A percentile compares a stretch with the other conserved stretches of the same genome.
phyloP scores from a whole-genome alignment of 257 asterid genomes.

The Solanum gracilifrons region DNA sequence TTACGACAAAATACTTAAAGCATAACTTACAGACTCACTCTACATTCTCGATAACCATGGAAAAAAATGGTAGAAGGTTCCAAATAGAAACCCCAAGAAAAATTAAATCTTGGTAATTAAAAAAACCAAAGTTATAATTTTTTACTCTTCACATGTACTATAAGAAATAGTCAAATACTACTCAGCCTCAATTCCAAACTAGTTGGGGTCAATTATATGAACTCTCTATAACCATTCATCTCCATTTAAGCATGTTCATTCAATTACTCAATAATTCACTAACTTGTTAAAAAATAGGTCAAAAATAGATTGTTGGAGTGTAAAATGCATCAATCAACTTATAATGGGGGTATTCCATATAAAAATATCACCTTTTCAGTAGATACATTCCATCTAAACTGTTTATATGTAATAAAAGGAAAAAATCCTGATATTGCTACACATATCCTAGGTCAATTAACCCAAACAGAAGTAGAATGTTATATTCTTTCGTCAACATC shows the following conservation, averaged over 20 bases:
- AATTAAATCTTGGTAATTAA: background rate
- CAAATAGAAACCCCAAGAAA: background rate
- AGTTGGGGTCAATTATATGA: background rate
- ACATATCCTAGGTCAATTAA: background rate
- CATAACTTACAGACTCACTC: background rate
- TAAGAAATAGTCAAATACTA: background rate
- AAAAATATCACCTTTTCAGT: background rate
- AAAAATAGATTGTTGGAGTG: background rate
- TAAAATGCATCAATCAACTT: background rate
- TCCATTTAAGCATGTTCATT: background rate
- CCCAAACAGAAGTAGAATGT: background rate
- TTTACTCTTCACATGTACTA: background rate
- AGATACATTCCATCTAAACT: background rate
- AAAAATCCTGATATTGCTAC: background rate
- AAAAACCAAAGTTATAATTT: background rate
- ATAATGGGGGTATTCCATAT: background rate
- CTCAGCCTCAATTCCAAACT: background rate
- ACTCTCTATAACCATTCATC: background rate
- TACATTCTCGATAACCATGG: background rate
- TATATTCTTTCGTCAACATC: background rate
- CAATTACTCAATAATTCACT: background rate
- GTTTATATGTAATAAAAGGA: background rate
- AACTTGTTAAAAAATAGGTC: background rate
- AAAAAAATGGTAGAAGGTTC: background rate
- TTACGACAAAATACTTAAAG: background rate